Evolutionary conservation across 208 protist genomes (phyloP).

Genomic region (Crithidia brevicula): DNA sequence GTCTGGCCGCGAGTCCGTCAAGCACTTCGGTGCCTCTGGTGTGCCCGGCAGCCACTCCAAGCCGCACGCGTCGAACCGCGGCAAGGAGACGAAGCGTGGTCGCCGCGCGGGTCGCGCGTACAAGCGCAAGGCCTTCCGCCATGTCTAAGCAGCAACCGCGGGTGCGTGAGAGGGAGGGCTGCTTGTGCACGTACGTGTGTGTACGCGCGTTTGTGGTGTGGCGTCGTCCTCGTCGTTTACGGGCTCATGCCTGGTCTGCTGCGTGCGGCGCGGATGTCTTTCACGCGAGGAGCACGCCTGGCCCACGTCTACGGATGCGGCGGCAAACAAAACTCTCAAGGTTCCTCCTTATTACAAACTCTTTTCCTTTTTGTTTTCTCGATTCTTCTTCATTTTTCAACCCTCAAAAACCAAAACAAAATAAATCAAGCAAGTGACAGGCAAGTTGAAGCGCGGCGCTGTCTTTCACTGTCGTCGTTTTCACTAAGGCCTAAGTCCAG

Average conservation of each 20-base stretch:
- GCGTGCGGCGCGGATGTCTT: too few species aligned
- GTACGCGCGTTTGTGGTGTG: too few species aligned
- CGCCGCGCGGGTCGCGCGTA: slow-evolving; percentile 91
- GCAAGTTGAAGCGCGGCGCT: too few species aligned
- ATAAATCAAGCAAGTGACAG: too few species aligned
- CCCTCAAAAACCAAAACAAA: not conserved
- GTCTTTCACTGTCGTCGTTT: too few species aligned
- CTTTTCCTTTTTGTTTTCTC: slow-evolving; percentile 13
- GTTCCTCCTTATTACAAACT: not conserved
- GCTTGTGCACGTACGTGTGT: too few species aligned
- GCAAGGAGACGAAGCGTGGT: slow-evolving; percentile 95
- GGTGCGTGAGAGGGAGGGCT: too few species aligned
- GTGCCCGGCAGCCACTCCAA: slow-evolving; percentile 92
- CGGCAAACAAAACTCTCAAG: slow-evolving; percentile 13
- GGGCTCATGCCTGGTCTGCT: too few species aligned
- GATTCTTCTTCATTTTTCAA: slow-evolving; percentile 19
- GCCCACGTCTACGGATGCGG: too few species aligned
- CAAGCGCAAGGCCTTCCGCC: slow-evolving; percentile 83
- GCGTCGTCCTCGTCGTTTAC: too few species aligned
- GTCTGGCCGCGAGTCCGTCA: slow-evolving; percentile 95
- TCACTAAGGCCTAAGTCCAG: too few species aligned
- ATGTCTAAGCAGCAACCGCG: slow-evolving; percentile 55
- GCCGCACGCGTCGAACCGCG: slow-evolving; percentile 84
- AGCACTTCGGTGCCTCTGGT: slow-evolving; percentile 99
- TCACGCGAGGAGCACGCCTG: too few species aligned